Percentiles rank a stretch among this genome's conserved stretches.
phyloP scores from a whole-genome alignment of 805 yeast genomes.

The Ogataea wickerhamii region DNA sequence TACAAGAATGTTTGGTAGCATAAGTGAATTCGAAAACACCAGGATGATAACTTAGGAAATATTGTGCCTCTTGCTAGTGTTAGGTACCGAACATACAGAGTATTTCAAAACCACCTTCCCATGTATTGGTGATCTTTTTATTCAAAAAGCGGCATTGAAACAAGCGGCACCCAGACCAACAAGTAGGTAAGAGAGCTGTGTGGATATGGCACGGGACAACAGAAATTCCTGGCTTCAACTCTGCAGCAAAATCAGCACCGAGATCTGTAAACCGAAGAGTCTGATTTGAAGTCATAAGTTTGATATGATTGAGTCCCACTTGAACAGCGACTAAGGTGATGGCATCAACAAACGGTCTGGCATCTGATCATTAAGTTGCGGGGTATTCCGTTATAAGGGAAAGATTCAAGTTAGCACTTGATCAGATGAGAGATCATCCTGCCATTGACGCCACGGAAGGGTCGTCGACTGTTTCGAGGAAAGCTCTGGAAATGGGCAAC shows the following conservation, averaged over 20 bases:
- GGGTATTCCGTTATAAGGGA: slow-evolving; percentile 23
- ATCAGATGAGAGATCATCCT: slow-evolving; percentile 32
- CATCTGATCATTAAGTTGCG: slow-evolving; percentile 34
- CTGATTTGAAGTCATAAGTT: slow-evolving; percentile 70
- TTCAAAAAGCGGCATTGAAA: slow-evolving; percentile 68
- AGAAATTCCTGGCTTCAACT: slow-evolving; percentile 42
- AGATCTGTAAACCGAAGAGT: slow-evolving; percentile 55
- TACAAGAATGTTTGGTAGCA: slow-evolving; percentile 61
- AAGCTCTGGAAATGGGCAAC: slow-evolving; percentile 31
- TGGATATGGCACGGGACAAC: slow-evolving; percentile 46
- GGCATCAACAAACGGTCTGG: slow-evolving; percentile 46
- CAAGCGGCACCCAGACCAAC: slow-evolving; percentile 55
- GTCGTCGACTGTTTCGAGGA: slow-evolving; percentile 15
- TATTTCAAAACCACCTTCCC: slow-evolving; percentile 36
- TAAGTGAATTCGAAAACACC: slow-evolving; percentile 62
- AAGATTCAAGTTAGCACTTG: slow-evolving; percentile 22
- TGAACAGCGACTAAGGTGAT: slow-evolving; percentile 64
- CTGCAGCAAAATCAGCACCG: slow-evolving; percentile 46
- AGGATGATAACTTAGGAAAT: slow-evolving; percentile 65
- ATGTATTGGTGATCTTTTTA: slow-evolving; percentile 38
- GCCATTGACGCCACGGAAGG: slow-evolving; percentile 24
- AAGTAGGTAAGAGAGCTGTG: slow-evolving; percentile 53
- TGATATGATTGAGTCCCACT: slow-evolving; percentile 69
- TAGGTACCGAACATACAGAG: slow-evolving; percentile 65
- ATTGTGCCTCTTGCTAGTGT: slow-evolving; percentile 76